Conservation (phyloP, 2,329 filamentous ascomycete genomes). For the Colletotrichum tofieldiae region DNA sequence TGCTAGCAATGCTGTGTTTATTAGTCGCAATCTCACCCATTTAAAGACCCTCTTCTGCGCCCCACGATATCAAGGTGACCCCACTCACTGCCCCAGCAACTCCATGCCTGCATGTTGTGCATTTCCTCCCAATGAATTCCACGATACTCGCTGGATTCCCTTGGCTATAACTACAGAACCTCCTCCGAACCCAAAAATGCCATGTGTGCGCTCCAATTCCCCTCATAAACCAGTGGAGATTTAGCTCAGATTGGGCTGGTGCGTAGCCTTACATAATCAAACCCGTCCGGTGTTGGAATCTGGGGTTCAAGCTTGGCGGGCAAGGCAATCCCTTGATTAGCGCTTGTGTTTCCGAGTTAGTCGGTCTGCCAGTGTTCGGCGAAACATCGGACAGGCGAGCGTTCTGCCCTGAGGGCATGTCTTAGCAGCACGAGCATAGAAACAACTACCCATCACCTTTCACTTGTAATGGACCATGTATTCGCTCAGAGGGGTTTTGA, state of each 20-base stretch:
- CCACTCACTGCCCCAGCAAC: background rate
- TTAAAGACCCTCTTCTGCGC: slow-evolving; percentile 5
- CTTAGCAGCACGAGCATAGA: background rate
- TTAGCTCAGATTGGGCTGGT: slow-evolving; percentile 12
- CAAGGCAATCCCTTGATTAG: slow-evolving; percentile 34
- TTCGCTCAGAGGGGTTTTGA: fast-evolving
- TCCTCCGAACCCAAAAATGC: background rate
- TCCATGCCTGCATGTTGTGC: background rate
- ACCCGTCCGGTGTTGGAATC: slow-evolving; percentile 27
- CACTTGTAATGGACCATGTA: no score
- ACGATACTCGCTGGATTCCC: background rate
- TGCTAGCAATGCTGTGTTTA: slow-evolving; percentile 39
- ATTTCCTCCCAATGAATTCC: background rate
- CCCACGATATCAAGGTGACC: background rate
- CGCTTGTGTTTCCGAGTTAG: background rate
- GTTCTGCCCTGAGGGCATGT: slow-evolving; percentile 1
- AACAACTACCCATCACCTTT: background rate
- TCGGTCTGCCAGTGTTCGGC: background rate
- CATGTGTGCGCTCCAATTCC: background rate
- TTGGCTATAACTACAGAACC: background rate
- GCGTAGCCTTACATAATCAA: slow-evolving; percentile 33
- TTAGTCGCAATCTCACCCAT: slow-evolving; percentile 31
- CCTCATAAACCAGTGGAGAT: slow-evolving; percentile 37
- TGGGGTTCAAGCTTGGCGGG: slow-evolving; percentile 36
- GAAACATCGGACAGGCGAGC: slow-evolving; percentile 29